Percentiles rank a stretch among this genome's conserved stretches.
phyloP scores from a whole-genome alignment of 495 filamentous ascomycete species.

The Lasiosphaeria miniovina region DNA sequence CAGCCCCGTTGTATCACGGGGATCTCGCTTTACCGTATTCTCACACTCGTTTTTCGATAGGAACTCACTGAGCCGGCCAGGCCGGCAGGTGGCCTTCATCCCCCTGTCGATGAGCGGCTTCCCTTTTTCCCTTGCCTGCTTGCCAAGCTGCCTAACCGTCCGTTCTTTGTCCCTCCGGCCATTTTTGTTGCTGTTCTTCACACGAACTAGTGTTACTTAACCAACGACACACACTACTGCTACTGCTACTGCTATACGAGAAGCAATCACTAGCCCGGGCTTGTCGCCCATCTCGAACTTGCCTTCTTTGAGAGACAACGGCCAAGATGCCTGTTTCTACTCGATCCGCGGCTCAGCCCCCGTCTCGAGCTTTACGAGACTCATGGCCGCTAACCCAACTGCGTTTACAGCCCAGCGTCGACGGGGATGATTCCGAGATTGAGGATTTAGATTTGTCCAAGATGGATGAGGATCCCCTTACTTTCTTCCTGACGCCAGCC shows the following conservation, averaged over 20 bases:
- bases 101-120: slow-evolving; percentile 7
- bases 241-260: neutral
- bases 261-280: neutral
- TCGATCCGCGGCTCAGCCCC: slow-evolving; percentile 1
- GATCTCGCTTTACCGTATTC: neutral
- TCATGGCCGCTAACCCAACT: slow-evolving; percentile 35
- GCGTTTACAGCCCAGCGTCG: slow-evolving; percentile 33
- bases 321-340: slow-evolving; percentile 9
- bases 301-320: neutral
- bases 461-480: slow-evolving; percentile 45
- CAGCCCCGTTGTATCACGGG: slow-evolving; percentile 9
- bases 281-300: neutral
- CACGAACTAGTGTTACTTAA: neutral
- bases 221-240: neutral
- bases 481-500: slow-evolving; percentile 49
- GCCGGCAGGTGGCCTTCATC: slow-evolving; percentile 25
- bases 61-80: slow-evolving; percentile 29
- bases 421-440: slow-evolving; percentile 38
- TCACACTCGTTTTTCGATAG: slow-evolving; percentile 10
- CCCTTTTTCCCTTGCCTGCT: neutral
- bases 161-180: too few relatives aligned
- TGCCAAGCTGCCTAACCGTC: neutral
- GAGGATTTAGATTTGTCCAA: slow-evolving; percentile 34
- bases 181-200: neutral
- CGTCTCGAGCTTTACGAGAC: slow-evolving; percentile 9